A percentile compares a stretch with the other conserved stretches of the same genome.
These are phyloP conservation scores for Gelatoporia subvermispora DNA, from an alignment of 768 basidiomycete genomes.

Conservation along the genomic window DNA sequence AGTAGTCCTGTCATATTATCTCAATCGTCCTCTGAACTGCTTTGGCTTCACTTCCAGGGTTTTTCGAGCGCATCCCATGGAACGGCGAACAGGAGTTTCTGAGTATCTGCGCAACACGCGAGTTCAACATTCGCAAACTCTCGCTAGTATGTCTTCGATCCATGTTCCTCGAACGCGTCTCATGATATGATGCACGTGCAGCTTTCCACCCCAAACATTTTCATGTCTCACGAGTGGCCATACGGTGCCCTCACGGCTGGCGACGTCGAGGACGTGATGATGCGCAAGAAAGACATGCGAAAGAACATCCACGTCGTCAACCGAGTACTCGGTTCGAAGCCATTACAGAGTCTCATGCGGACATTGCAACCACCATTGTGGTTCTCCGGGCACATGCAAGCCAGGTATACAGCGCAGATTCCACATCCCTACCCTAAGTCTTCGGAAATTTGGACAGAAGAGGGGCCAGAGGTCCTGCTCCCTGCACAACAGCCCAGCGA, in stretches of 20 bases:
- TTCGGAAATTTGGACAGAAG: too few relatives aligned
- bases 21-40: background rate
- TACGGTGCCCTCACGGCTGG: conserved; percentile 78
- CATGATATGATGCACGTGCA: conserved; percentile 7
- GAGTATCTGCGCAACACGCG: conserved; percentile 87
- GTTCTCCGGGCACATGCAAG: conserved; percentile 92
- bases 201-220: conserved; percentile 65
- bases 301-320: conserved; percentile 29
- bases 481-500: too few relatives aligned
- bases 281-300: conserved; percentile 71
- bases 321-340: conserved; percentile 72
- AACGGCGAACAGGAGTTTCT: conserved; percentile 41
- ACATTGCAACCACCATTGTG: conserved; percentile 79
- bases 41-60: conserved; percentile 39
- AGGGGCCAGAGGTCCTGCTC: too few relatives aligned
- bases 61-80: conserved; percentile 82
- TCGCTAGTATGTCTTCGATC: conserved; percentile 49
- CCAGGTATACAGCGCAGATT: conserved; percentile 73
- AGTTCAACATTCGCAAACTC: conserved; percentile 76
- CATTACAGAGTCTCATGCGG: conserved; percentile 70
- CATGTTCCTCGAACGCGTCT: too few relatives aligned
- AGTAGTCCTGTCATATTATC: background rate
- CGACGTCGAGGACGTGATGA: conserved; percentile 58
- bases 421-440: background rate
- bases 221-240: conserved; percentile 98